Evolutionary conservation across 1,284 basidiomycete genomes (phyloP).

Genomic region (Stereum hirsutum): DNA sequence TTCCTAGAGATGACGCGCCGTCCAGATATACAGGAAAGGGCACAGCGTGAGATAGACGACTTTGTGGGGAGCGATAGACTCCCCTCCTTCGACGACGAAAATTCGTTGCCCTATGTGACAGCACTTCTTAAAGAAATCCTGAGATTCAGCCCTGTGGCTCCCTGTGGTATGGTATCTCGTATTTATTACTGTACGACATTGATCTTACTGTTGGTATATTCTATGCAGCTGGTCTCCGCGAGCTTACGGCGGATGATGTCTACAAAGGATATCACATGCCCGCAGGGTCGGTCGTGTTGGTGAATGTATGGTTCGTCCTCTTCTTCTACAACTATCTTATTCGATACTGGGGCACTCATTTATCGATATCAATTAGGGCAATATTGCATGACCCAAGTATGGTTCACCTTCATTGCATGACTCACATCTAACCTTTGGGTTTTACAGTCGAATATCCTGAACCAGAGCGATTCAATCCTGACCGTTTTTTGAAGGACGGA

Average conservation of each 20-base stretch:
- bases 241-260: background rate
- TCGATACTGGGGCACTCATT: too few relatives aligned
- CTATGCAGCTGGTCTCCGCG: slow-evolving; percentile 5
- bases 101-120: slow-evolving; percentile 17
- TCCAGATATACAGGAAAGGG: slow-evolving; percentile 6
- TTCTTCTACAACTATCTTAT: background rate
- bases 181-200: background rate
- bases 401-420: too few relatives aligned
- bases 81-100: slow-evolving; percentile 8
- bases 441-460: too few relatives aligned
- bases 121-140: slow-evolving; percentile 15
- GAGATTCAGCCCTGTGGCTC: slow-evolving; percentile 2
- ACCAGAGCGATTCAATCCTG: slow-evolving; percentile 19
- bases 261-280: slow-evolving; percentile 12
- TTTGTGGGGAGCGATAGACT: slow-evolving; percentile 5
- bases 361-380: too few relatives aligned
- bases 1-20: slow-evolving; percentile 1
- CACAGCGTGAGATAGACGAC: slow-evolving; percentile 7
- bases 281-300: slow-evolving; percentile 2
- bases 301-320: slow-evolving; percentile 4
- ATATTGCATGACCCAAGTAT: slow-evolving; percentile 15
- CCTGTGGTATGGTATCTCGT: background rate
- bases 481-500: slow-evolving; percentile 15
- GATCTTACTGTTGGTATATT: background rate
- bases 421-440: too few relatives aligned